A percentile compares a stretch with the other conserved stretches of the same genome.
Conservation (phyloP, 73 alveolate genomes). For the Paramecium sonneborni region DNA sequence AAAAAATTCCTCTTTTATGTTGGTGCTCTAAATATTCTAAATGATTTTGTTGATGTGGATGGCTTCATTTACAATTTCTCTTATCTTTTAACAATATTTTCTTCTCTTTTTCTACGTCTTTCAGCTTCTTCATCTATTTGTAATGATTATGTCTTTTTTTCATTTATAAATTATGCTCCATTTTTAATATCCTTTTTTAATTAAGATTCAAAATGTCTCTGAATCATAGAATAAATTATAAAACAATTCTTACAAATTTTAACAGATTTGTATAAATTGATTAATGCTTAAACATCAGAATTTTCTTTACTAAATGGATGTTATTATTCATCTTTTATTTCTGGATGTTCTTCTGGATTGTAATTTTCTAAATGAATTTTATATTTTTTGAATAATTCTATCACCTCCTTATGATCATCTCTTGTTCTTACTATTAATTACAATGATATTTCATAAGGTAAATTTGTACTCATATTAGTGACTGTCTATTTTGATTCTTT, state of each 20-base stretch:
- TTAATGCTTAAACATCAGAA: conserved; percentile 32
- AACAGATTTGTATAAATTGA: conserved; percentile 26
- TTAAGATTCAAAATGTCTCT: conserved; percentile 17
- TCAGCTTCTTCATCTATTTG: conserved; percentile 16
- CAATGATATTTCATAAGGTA: conserved; percentile 35
- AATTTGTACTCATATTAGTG: conserved; percentile 28
- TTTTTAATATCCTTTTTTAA: conserved; percentile 9
- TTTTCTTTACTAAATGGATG: conserved; percentile 4
- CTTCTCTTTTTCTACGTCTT: neutral
- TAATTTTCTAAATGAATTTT: conserved; percentile 35
- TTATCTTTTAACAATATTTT: neutral
- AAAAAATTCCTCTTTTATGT: conserved; percentile 10
- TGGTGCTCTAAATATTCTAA: neutral
- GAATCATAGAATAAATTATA: conserved; percentile 19
- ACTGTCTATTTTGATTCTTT: conserved; percentile 34
- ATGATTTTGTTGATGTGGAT: neutral
- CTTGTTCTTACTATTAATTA: conserved; percentile 26
- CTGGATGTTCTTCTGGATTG: conserved; percentile 48
- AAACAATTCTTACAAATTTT: conserved; percentile 46
- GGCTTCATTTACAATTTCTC: neutral
- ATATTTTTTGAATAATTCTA: conserved; percentile 18
- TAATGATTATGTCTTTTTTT: neutral
- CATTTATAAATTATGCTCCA: conserved; percentile 15
- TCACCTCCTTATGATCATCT: conserved; percentile 26
- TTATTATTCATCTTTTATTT: neutral